Conservation (phyloP, 2,329 filamentous ascomycete species). For the Aureobasidium uvarum region DNA sequence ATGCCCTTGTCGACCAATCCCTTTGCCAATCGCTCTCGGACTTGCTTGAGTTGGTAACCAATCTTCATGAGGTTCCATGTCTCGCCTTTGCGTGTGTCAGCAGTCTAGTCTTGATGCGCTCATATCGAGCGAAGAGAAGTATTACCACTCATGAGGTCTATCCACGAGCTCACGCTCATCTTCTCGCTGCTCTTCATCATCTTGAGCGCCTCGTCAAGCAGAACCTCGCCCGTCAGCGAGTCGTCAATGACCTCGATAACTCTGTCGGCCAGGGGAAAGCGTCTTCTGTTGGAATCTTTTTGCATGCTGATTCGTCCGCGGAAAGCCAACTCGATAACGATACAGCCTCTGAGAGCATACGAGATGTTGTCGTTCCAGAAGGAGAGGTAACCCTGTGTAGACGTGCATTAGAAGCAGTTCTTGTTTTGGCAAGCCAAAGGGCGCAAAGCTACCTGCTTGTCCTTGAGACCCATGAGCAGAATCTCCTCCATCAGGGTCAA, state of each 20-base stretch:
- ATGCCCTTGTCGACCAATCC: slow-evolving; percentile 98
- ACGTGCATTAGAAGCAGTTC: background rate
- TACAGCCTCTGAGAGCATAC: slow-evolving; percentile 94
- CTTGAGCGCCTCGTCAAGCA: slow-evolving; percentile 96
- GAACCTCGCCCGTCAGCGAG: slow-evolving; percentile 90
- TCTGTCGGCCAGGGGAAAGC: slow-evolving; percentile 88
- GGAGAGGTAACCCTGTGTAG: slow-evolving; percentile 80
- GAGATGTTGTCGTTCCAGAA: slow-evolving; percentile 99
- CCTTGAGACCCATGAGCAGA: slow-evolving; percentile 89
- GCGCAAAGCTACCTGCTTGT: slow-evolving; percentile 79
- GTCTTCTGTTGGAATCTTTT: slow-evolving; percentile 86
- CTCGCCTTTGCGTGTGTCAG: slow-evolving; percentile 62
- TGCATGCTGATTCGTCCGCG: slow-evolving; percentile 97
- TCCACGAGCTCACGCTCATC: slow-evolving; percentile 99
- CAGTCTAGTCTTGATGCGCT: background rate
- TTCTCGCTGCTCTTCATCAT: slow-evolving; percentile 99
- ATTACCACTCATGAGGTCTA: slow-evolving; percentile 96
- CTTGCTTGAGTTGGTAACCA: slow-evolving; percentile 98
- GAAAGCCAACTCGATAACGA: slow-evolving; percentile 96
- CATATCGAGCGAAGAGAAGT: slow-evolving; percentile 23
- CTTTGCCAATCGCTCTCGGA: slow-evolving; percentile 94
- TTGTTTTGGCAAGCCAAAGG: background rate
- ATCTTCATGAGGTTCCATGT: slow-evolving; percentile 99
- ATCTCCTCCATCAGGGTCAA: slow-evolving; percentile 99
- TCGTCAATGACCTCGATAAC: slow-evolving; percentile 97